phyloP scores from a whole-genome alignment of 768 basidiomycete genomes.

The Mycena olivaceomarginata region DNA sequence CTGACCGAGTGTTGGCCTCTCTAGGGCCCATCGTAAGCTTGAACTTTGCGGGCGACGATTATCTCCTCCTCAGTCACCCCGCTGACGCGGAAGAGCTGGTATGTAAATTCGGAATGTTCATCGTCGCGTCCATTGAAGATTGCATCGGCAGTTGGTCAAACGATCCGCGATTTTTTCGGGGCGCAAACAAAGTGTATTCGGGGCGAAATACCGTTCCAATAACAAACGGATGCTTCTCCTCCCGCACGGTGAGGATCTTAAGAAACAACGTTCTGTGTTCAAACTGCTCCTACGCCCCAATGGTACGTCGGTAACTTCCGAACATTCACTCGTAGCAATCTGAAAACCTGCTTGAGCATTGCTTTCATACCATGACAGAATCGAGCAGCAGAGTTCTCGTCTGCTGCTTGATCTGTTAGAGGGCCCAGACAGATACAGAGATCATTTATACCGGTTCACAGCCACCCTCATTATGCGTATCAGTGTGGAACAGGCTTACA shows the following conservation, averaged over 20 bases:
- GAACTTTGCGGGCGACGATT: conserved; percentile 20
- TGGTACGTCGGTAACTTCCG: background rate
- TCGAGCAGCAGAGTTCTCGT: background rate
- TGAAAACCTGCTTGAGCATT: background rate
- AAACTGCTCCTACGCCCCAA: conserved; percentile 8
- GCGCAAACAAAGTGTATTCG: background rate
- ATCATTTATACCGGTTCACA: conserved; percentile 13
- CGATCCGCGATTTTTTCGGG: conserved; percentile 11
- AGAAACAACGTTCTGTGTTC: conserved; percentile 16
- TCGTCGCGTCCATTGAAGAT: background rate
- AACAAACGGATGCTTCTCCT: conserved; percentile 24
- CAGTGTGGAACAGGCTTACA: conserved; percentile 10
- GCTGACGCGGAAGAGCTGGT: conserved; percentile 21
- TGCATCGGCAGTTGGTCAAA: background rate
- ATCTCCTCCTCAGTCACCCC: conserved; percentile 5
- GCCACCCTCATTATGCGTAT: conserved; percentile 21
- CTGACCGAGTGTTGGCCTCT: background rate
- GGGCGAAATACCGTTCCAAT: conserved; percentile 17
- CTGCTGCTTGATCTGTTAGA: conserved; percentile 2
- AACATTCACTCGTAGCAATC: background rate
- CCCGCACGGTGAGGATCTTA: conserved; percentile 12
- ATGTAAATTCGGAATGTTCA: background rate
- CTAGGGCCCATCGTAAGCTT: conserved; percentile 7
- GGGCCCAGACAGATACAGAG: conserved; percentile 6
- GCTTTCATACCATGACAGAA: conserved; percentile 12